Evolutionary conservation across 306 rosid genomes (phyloP).

Genomic region (Lathyrus oleraceus): DNA sequence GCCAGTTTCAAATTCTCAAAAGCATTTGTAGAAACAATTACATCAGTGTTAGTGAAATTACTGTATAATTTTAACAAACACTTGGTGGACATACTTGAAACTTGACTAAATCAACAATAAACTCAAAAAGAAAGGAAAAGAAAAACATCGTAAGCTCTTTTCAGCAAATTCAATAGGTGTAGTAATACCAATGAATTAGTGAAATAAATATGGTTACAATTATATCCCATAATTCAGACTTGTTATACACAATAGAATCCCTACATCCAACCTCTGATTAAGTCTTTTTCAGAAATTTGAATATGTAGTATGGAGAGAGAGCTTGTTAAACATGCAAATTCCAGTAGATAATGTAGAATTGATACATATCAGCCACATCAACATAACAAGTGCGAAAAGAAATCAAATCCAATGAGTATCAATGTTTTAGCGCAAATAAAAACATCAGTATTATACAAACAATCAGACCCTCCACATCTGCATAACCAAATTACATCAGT

Average conservation of each 20-base stretch:
- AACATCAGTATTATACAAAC: slow-evolving; percentile 76
- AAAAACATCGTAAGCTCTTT: too few relatives aligned
- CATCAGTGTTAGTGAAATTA: too few relatives aligned
- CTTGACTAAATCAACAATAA: too few relatives aligned
- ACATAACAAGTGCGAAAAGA: slow-evolving; percentile 84
- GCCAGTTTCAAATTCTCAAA: too few relatives aligned
- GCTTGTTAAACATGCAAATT: too few relatives aligned
- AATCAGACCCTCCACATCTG: slow-evolving; percentile 89
- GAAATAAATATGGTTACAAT: too few relatives aligned
- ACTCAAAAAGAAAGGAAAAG: too few relatives aligned
- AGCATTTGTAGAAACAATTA: too few relatives aligned
- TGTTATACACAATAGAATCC: slow-evolving; percentile 83
- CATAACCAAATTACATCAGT: slow-evolving; percentile 41
- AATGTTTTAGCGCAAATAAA: slow-evolving; percentile 82
- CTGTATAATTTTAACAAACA: too few relatives aligned
- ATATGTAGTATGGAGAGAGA: slow-evolving; percentile 90
- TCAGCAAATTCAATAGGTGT: too few relatives aligned
- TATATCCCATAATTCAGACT: slow-evolving; percentile 46
- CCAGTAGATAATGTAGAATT: slow-evolving; percentile 82
- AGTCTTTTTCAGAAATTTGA: slow-evolving; percentile 80
- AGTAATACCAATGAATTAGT: too few relatives aligned
- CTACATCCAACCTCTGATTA: slow-evolving; percentile 92
- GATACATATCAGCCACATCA: slow-evolving; percentile 87
- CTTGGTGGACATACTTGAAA: too few relatives aligned
- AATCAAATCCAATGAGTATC: slow-evolving; percentile 85